Conservation (phyloP, 768 basidiomycete genomes). For the Exidia glandulosa region DNA sequence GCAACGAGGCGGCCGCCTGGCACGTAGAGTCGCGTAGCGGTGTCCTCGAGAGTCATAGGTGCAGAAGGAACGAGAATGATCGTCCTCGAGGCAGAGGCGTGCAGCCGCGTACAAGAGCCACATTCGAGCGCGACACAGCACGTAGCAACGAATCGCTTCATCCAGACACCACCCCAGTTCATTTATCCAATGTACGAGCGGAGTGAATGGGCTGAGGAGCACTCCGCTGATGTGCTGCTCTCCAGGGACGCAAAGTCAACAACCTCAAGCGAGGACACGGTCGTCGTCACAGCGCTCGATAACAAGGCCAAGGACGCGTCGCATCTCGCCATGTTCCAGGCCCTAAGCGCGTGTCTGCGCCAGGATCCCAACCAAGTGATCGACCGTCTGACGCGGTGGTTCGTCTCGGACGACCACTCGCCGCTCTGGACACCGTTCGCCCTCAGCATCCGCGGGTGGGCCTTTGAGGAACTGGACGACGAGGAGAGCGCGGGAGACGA, state of each 20-base stretch:
- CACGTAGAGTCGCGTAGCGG: too few relatives aligned
- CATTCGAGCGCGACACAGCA: not conserved
- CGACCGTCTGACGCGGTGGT: slow-evolving; percentile 6
- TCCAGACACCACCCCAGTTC: not conserved
- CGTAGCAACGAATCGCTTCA: not conserved
- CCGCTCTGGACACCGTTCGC: slow-evolving; percentile 8
- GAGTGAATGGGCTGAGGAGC: too few relatives aligned
- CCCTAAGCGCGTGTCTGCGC: slow-evolving; percentile 3
- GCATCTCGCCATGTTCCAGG: slow-evolving; percentile 6
- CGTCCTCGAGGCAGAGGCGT: not conserved
- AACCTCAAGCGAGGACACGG: not conserved
- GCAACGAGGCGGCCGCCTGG: not conserved
- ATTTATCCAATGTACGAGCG: not conserved
- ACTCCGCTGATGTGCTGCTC: not conserved
- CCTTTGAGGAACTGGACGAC: slow-evolving; percentile 8
- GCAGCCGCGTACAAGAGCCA: not conserved
- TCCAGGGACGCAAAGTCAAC: not conserved
- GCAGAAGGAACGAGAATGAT: not conserved
- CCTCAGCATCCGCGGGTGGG: slow-evolving; percentile 6
- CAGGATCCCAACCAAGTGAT: slow-evolving; percentile 6
- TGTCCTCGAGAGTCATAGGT: too few relatives aligned
- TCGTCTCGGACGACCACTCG: slow-evolving; percentile 4
- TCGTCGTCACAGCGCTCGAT: not conserved
- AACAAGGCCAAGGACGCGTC: not conserved
- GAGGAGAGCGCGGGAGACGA: slow-evolving; percentile 5